Evolutionary conservation across 202 grass and related monocot genomes (phyloP).

Genomic region (Setaria italica): DNA sequence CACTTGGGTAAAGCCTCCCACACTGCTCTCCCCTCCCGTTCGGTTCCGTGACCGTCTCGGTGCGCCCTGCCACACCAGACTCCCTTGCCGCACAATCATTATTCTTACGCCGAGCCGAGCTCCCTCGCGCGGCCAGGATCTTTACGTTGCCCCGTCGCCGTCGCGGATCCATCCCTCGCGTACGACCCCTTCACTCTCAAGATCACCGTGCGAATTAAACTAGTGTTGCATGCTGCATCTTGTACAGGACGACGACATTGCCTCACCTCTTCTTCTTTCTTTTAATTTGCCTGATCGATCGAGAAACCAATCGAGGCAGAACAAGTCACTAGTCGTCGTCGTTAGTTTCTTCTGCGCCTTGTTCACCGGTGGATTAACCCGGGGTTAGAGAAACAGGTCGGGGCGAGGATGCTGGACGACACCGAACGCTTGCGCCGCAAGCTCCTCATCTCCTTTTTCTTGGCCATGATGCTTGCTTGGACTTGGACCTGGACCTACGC

Average conservation of each 20-base stretch:
- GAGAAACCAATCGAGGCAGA: not conserved
- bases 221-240: not conserved
- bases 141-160: slow-evolving; percentile 60
- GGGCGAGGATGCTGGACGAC: slow-evolving; percentile 2
- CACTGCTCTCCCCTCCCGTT: slow-evolving; percentile 37
- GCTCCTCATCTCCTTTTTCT: not conserved
- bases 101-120: not conserved
- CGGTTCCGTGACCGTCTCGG: not conserved
- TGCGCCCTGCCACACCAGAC: slow-evolving; percentile 54
- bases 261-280: not conserved
- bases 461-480: slow-evolving; percentile 30
- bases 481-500: not conserved
- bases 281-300: not conserved
- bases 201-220: slow-evolving; percentile 21
- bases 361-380: slow-evolving; percentile 19
- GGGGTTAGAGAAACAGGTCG: slow-evolving; percentile 3
- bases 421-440: slow-evolving; percentile 31
- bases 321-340: not conserved
- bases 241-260: too few relatives aligned
- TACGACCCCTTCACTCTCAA: slow-evolving; percentile 39
- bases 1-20: slow-evolving; percentile 70
- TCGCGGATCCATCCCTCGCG: slow-evolving; percentile 52
- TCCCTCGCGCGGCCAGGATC: not conserved
- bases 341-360: not conserved
- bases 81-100: slow-evolving; percentile 60